Evolutionary conservation across 148 eudicot genomes (phyloP).

Genomic region (Amaranthus hypochondriacus): DNA sequence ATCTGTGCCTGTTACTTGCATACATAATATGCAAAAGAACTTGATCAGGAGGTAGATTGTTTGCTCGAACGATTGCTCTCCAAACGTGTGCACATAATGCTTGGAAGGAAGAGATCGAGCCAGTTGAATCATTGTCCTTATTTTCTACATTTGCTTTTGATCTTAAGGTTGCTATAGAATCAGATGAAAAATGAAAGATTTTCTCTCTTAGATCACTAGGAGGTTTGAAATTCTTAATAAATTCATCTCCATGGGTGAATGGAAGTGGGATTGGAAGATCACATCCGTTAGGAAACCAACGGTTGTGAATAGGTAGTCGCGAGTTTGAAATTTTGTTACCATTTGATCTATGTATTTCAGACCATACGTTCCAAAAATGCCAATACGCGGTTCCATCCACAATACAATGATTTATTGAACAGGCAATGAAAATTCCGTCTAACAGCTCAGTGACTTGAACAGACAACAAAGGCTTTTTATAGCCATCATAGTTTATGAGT

Average conservation of each 20-base stretch:
- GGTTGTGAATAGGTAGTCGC: conserved; percentile 9
- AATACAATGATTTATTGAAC: conserved; percentile 12
- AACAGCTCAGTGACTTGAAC: conserved; percentile 17
- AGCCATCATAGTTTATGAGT: conserved; percentile 9
- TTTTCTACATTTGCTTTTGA: conserved; percentile 23
- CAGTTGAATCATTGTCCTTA: neutral
- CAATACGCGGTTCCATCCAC: conserved; percentile 13
- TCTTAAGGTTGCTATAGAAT: conserved; percentile 22
- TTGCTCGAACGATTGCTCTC: conserved; percentile 31
- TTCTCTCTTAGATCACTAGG: conserved; percentile 14
- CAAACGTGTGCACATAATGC: conserved; percentile 31
- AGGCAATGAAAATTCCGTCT: neutral
- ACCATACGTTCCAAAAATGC: conserved; percentile 19
- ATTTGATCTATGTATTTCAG: conserved; percentile 1
- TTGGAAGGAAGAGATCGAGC: conserved; percentile 30
- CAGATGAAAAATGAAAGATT: conserved; percentile 27
- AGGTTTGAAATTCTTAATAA: conserved; percentile 2
- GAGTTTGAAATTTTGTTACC: neutral
- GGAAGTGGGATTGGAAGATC: conserved; percentile 18
- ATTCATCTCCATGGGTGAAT: conserved; percentile 12
- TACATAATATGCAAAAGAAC: conserved; percentile 16
- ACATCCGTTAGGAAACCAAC: conserved; percentile 7
- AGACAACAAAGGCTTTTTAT: conserved; percentile 6
- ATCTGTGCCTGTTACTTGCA: conserved; percentile 21
- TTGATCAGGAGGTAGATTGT: neutral